Evolutionary conservation across 2,329 filamentous ascomycete species (phyloP).

Genomic region (Sordariomycetes sp.): DNA sequence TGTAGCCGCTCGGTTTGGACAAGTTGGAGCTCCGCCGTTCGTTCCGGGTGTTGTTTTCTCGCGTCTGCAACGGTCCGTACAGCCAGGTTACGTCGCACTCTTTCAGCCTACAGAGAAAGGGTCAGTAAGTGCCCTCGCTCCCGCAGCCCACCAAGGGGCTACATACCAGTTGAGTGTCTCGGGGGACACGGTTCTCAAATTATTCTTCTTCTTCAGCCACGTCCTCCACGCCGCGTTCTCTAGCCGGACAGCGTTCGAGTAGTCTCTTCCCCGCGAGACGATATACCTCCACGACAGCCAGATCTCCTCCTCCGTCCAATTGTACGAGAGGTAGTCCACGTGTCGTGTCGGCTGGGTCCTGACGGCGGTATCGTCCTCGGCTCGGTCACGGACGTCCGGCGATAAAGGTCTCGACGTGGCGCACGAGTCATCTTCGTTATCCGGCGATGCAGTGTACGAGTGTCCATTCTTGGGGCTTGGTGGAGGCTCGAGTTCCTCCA

Average conservation of each 20-base stretch:
- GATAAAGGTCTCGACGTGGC: slow-evolving; percentile 46
- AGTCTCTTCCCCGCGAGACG: slow-evolving; percentile 65
- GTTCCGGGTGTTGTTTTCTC: not conserved
- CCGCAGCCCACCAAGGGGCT: not conserved
- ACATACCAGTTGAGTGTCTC: slow-evolving; percentile 83
- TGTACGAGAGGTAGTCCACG: slow-evolving; percentile 90
- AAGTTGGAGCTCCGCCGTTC: slow-evolving; percentile 17
- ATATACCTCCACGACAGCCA: slow-evolving; percentile 97
- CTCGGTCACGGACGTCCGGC: slow-evolving; percentile 45
- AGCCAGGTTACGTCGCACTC: slow-evolving; percentile 97
- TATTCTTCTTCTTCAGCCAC: slow-evolving; percentile 88
- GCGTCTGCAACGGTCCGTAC: slow-evolving; percentile 79
- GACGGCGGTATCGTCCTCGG: slow-evolving; percentile 72
- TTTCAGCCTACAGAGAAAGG: slow-evolving; percentile 60
- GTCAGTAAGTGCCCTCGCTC: not conserved
- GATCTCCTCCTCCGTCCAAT: slow-evolving; percentile 92
- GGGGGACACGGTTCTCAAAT: slow-evolving; percentile 76
- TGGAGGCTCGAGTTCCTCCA: slow-evolving; percentile 38
- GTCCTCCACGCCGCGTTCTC: slow-evolving; percentile 97
- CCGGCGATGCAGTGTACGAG: slow-evolving; percentile 41
- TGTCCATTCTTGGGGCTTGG: slow-evolving; percentile 37
- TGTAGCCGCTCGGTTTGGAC: slow-evolving; percentile 51
- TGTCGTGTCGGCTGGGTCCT: slow-evolving; percentile 69
- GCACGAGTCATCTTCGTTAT: slow-evolving; percentile 35
- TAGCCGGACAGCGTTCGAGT: slow-evolving; percentile 69